Conservation (phyloP, 192 early-diverging fungal species). For the Borealophlyctis nickersoniae region DNA sequence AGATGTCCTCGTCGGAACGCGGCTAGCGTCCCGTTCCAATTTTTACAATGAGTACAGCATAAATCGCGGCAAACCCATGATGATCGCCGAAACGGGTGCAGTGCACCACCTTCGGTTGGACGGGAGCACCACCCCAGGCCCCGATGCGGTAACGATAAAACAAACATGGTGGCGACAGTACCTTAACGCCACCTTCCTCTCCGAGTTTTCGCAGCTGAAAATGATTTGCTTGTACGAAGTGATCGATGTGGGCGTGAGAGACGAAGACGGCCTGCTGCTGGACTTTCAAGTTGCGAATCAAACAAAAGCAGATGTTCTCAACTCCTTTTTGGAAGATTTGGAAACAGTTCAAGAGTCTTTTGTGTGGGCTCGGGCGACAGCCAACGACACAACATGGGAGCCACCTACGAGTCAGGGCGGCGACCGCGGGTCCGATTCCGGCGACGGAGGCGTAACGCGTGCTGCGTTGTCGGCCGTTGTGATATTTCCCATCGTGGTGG, state of each 20-base stretch:
- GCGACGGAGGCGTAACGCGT: not conserved
- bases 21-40: slow-evolving; percentile 1
- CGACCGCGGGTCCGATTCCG: too few species aligned
- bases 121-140: not conserved
- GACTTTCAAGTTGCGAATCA: slow-evolving; percentile 14
- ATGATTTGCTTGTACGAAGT: slow-evolving; percentile 23
- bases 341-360: not conserved
- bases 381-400: slow-evolving; percentile 5
- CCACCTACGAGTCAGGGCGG: not conserved
- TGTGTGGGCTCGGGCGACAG: slow-evolving; percentile 10
- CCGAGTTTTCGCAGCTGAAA: slow-evolving; percentile 17
- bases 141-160: slow-evolving; percentile 32
- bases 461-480: slow-evolving; percentile 6
- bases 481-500: slow-evolving; percentile 9
- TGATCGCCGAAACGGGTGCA: slow-evolving; percentile 35
- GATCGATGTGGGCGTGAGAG: slow-evolving; percentile 2
- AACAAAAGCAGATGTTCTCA: not conserved
- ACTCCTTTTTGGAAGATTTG: slow-evolving; percentile 3
- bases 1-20: slow-evolving; percentile 10
- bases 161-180: slow-evolving; percentile 38
- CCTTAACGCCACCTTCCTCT: slow-evolving; percentile 9
- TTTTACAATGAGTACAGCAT: slow-evolving; percentile 16
- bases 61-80: slow-evolving; percentile 22
- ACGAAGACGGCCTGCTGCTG: not conserved
- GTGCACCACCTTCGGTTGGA: not conserved